phyloP scores from a whole-genome alignment of 305 asterid genomes.

The Ajuga reptans region DNA sequence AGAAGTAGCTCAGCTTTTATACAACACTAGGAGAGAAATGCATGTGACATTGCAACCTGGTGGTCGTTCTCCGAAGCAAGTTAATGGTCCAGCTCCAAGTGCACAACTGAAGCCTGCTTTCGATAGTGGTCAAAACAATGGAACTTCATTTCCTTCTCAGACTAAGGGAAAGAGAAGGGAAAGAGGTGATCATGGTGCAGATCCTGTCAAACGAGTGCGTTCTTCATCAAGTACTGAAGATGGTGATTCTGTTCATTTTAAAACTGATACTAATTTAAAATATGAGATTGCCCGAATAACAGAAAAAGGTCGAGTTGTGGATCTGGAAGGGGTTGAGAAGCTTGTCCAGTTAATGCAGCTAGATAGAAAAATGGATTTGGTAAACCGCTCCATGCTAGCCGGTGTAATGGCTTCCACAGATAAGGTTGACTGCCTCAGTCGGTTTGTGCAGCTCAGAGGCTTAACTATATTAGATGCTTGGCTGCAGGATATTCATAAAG shows the following conservation, averaged over 20 bases:
- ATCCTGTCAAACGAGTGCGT: conserved; percentile 63
- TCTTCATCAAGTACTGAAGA: conserved; percentile 43
- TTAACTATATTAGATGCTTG: conserved; percentile 73
- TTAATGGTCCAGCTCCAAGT: conserved; percentile 43
- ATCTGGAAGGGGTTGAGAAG: conserved; percentile 80
- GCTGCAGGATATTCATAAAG: conserved; percentile 90
- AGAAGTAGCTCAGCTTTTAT: conserved; percentile 55
- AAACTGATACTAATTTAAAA: conserved; percentile 47
- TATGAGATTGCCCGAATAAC: conserved; percentile 62
- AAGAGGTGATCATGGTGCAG: conserved; percentile 58
- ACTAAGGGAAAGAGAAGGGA: conserved; percentile 88
- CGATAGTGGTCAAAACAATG: conserved; percentile 51
- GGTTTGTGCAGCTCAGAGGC: conserved; percentile 73
- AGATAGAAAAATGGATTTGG: conserved; percentile 62
- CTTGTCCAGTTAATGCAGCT: conserved; percentile 72
- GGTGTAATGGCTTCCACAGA: conserved; percentile 75
- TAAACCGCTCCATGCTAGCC: conserved; percentile 58
- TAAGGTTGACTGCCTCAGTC: conserved; percentile 69
- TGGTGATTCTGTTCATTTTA: conserved; percentile 38
- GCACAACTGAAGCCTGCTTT: conserved; percentile 55
- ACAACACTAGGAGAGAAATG: conserved; percentile 59
- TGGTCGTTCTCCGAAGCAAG: conserved; percentile 79
- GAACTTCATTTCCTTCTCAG: conserved; percentile 50
- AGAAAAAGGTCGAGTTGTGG: conserved; percentile 62
- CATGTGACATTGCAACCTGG: conserved; percentile 57